A percentile compares a stretch with the other conserved stretches of the same genome.
phyloP scores from a whole-genome alignment of 2,329 filamentous ascomycete genomes.

The Canariomyces notabilis region DNA sequence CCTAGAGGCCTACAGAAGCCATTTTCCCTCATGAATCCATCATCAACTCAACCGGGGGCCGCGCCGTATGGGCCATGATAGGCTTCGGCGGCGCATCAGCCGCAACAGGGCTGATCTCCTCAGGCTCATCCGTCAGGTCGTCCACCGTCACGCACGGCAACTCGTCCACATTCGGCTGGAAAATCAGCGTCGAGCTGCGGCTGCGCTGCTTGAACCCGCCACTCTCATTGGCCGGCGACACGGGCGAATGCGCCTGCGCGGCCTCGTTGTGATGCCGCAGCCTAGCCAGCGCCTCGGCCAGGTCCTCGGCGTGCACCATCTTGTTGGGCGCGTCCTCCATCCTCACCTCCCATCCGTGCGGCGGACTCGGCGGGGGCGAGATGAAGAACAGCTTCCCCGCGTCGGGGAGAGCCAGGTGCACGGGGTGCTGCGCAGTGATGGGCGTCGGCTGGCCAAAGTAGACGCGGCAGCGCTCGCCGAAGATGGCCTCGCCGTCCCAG shows the following conservation, averaged over 20 bases:
- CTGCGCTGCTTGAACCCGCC: slow-evolving; percentile 39
- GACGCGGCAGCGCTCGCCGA: slow-evolving; percentile 64
- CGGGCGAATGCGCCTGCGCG: slow-evolving; percentile 26
- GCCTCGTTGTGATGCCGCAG: slow-evolving; percentile 45
- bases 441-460: slow-evolving; percentile 63
- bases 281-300: slow-evolving; percentile 61
- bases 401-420: slow-evolving; percentile 61
- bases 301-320: slow-evolving; percentile 62
- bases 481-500: slow-evolving; percentile 68
- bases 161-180: slow-evolving; percentile 48
- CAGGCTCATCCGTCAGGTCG: slow-evolving; percentile 57
- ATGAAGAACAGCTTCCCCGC: slow-evolving; percentile 71
- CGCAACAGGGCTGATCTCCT: slow-evolving; percentile 37
- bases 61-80: slow-evolving; percentile 54
- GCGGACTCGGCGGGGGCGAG: slow-evolving; percentile 62
- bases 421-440: slow-evolving; percentile 45
- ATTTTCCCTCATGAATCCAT: slow-evolving; percentile 31
- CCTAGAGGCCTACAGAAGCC: background rate
- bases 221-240: slow-evolving; percentile 38
- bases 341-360: slow-evolving; percentile 64
- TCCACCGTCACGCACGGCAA: slow-evolving; percentile 63
- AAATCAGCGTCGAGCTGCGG: slow-evolving; percentile 62
- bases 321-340: slow-evolving; percentile 67
- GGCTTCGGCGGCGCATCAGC: slow-evolving; percentile 33
- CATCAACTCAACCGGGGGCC: slow-evolving; percentile 64